These are phyloP conservation scores for Tricharina praecox DNA, from an alignment of 495 filamentous ascomycete genomes.

Conservation along the genomic window DNA sequence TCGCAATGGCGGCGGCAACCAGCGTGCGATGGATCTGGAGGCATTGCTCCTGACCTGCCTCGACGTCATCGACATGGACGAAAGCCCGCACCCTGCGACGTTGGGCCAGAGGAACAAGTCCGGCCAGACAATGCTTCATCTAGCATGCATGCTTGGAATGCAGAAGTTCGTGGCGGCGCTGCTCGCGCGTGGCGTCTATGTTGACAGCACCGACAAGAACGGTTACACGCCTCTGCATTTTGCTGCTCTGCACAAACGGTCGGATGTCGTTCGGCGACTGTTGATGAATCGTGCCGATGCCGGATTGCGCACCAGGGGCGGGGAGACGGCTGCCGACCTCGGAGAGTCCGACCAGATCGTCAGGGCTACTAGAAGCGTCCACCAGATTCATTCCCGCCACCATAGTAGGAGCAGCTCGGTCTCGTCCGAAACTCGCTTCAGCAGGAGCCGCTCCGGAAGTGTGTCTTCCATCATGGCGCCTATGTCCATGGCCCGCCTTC, in stretches of 20 bases:
- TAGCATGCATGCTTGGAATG: slow-evolving; percentile 60
- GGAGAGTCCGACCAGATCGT: slow-evolving; percentile 35
- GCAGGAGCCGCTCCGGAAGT: slow-evolving; percentile 47
- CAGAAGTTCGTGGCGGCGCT: slow-evolving; percentile 65
- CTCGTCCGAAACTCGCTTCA: slow-evolving; percentile 32
- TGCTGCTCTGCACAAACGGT: slow-evolving; percentile 59
- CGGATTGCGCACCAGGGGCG: slow-evolving; percentile 48
- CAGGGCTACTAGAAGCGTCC: slow-evolving; percentile 33
- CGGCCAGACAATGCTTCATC: slow-evolving; percentile 69
- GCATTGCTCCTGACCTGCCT: slow-evolving; percentile 52
- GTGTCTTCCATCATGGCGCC: slow-evolving; percentile 43
- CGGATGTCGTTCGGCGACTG: slow-evolving; percentile 58
- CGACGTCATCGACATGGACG: slow-evolving; percentile 60
- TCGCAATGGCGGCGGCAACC: not conserved
- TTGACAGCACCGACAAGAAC: slow-evolving; percentile 56
- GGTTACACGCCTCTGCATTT: slow-evolving; percentile 75
- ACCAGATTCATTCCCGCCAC: slow-evolving; percentile 36
- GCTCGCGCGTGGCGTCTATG: slow-evolving; percentile 60
- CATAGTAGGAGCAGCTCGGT: slow-evolving; percentile 39
- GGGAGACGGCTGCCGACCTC: slow-evolving; percentile 57
- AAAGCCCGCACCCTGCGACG: slow-evolving; percentile 46
- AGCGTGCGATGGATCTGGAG: slow-evolving; percentile 38
- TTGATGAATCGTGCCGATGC: slow-evolving; percentile 57
- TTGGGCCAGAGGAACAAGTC: slow-evolving; percentile 46
- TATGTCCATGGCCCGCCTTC: slow-evolving; percentile 29